Evolutionary conservation across 108 stramenopile species (phyloP), one percentile per base, ranked within the genome.

Genomic region (Skeletonema marinoi): DNA sequence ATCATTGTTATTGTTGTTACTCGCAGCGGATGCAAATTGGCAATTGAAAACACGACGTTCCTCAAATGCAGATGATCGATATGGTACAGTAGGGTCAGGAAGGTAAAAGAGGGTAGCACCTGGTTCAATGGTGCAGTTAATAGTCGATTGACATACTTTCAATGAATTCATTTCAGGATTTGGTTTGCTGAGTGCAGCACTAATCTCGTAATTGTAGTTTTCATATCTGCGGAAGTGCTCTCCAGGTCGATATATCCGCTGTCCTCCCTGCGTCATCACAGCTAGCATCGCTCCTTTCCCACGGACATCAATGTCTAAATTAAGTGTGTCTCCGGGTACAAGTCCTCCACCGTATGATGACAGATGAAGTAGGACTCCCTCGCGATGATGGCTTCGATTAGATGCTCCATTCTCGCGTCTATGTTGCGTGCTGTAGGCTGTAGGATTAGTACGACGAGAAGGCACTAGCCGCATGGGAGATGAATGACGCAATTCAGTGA

Each of bases 321-420:
- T 63, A 32, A 77, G 50, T 11, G 64, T 50, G 70, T 94, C 93
- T 13, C 93, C 93, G 33, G 86, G 89, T 25, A 94, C 66, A 78
- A 94, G 85, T 10, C 93, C 93, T 6, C 87, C 93, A 38, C 93
- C 93, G 73, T 94, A 94, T 38, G 88, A 89, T 30, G 83, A 81
- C 62, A 92, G 44, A 60, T 87, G 86, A 65, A 84, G 77, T n/a
- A 92, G 58, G 14, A 88, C 90, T 8, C 86, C 88, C 13, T 88
- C 88, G 56, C 68, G 38, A 6, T 63, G 13, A n/a, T 65, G 6
- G 11, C 11, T 74, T 46, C 6, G 46, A 13, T 74, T 32, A 35
- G n/a, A 41, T 12, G 11, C 10, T 12, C 39, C 39, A 12, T 41
- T 41, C 39, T 41, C 39, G 39, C 39, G 39, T 41, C 39, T 41